Conservation (phyloP, 345 rosid species). For the Erucastrum elatum region DNA sequence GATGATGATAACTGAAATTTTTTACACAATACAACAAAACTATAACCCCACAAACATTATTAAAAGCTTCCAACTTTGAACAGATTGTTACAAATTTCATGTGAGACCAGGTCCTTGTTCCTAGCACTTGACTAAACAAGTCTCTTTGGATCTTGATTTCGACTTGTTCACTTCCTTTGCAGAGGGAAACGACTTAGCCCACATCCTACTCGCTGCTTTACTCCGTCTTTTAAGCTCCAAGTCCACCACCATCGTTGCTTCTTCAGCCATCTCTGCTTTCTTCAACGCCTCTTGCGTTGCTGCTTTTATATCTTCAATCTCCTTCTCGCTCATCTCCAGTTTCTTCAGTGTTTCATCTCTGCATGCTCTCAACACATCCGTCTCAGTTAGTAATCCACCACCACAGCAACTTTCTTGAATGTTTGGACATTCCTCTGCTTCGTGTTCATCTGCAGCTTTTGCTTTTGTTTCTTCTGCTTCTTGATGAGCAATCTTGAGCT, state of each 20-base stretch:
- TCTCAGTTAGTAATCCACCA: slow-evolving; percentile 57
- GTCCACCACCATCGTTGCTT: slow-evolving; percentile 75
- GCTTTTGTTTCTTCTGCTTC: slow-evolving; percentile 77
- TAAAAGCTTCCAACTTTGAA: slow-evolving; percentile 48
- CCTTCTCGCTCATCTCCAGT: slow-evolving; percentile 60
- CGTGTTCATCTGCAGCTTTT: slow-evolving; percentile 46
- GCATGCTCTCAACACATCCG: slow-evolving; percentile 88
- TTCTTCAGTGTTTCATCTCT: slow-evolving; percentile 77
- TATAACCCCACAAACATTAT: neutral
- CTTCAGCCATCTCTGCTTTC: slow-evolving; percentile 90
- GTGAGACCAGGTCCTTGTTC: slow-evolving; percentile 35
- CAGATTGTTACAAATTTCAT: slow-evolving; percentile 18
- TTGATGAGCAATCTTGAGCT: slow-evolving; percentile 55
- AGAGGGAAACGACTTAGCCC: slow-evolving; percentile 52
- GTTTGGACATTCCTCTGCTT: slow-evolving; percentile 58
- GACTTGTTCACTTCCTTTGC: slow-evolving; percentile 56
- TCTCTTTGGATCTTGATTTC: slow-evolving; percentile 53
- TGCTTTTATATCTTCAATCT: slow-evolving; percentile 71
- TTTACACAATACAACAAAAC: neutral
- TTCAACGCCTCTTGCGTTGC: slow-evolving; percentile 66
- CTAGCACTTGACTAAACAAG: slow-evolving; percentile 55
- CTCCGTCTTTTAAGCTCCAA: slow-evolving; percentile 80
- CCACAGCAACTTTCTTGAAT: slow-evolving; percentile 15
- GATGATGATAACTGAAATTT: neutral
- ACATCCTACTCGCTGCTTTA: slow-evolving; percentile 68